Evolutionary conservation across 108 stramenopile genomes (phyloP).

Genomic region (Nitzschia inconspicua): DNA sequence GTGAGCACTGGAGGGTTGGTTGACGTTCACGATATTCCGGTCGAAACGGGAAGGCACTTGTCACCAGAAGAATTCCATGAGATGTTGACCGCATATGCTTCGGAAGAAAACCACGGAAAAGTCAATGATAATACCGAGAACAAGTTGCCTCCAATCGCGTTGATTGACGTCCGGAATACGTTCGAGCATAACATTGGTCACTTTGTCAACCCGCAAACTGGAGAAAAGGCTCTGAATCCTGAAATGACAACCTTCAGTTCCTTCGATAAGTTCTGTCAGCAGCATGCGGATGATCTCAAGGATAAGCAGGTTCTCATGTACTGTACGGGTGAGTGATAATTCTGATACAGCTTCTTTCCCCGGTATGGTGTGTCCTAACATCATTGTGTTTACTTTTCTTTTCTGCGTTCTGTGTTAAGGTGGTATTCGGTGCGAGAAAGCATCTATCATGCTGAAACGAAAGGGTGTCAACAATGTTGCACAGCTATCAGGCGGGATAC

Average conservation of each 20-base stretch:
- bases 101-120: not conserved
- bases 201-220: slow-evolving; percentile 45
- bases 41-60: slow-evolving; percentile 53
- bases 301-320: slow-evolving; percentile 92
- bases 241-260: slow-evolving; percentile 72
- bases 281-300: slow-evolving; percentile 48
- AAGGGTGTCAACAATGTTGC: slow-evolving; percentile 69
- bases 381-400: not conserved
- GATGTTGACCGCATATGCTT: slow-evolving; percentile 18
- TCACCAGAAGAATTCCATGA: slow-evolving; percentile 68
- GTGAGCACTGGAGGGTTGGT: slow-evolving; percentile 68
- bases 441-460: slow-evolving; percentile 65
- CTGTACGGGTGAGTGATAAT: slow-evolving; percentile 91
- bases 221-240: slow-evolving; percentile 57
- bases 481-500: slow-evolving; percentile 91
- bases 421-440: slow-evolving; percentile 72
- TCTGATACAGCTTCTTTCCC: slow-evolving; percentile 8
- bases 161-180: slow-evolving; percentile 87
- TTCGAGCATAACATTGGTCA: slow-evolving; percentile 82
- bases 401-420: too few species aligned
- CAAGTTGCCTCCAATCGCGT: slow-evolving; percentile 31
- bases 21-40: slow-evolving; percentile 45
- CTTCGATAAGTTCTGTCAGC: slow-evolving; percentile 68
- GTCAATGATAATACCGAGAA: not conserved
- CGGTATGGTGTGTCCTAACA: not conserved